Conservation (phyloP, 1,284 basidiomycete species). For the Pseudozyma thailandica region DNA sequence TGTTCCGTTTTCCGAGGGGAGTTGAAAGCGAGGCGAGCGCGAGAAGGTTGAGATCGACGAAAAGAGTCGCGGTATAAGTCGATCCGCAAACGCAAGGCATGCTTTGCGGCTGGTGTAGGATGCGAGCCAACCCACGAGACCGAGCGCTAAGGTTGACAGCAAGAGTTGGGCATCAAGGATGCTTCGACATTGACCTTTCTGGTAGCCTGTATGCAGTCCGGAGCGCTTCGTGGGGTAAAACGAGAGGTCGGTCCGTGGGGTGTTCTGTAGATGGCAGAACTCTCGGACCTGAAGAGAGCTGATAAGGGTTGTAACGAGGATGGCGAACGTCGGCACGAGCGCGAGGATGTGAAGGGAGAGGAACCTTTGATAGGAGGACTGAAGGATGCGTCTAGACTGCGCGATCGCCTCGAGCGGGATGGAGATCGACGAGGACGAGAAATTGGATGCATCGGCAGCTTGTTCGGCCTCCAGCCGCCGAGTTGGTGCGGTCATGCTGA, state of each 20-base stretch:
- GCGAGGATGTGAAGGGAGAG: constrained; percentile 25
- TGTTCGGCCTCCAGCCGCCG: not conserved
- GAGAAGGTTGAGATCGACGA: constrained; percentile 23
- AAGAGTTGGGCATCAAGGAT: constrained; percentile 41
- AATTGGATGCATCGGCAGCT: constrained; percentile 13
- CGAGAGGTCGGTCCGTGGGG: not conserved
- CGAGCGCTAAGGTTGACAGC: constrained; percentile 27
- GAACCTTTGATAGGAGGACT: constrained; percentile 31
- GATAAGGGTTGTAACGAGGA: constrained; percentile 20
- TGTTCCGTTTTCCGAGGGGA: constrained; percentile 10
- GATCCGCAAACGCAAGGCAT: constrained; percentile 37
- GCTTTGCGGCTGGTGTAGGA: constrained; percentile 41
- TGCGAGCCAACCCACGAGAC: constrained; percentile 42
- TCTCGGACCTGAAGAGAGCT: constrained; percentile 25
- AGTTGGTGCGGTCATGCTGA: constrained; percentile 10
- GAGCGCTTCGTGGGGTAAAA: not conserved
- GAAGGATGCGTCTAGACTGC: constrained; percentile 15
- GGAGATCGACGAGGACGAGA: constrained; percentile 22
- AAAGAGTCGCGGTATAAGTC: constrained; percentile 34
- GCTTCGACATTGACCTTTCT: constrained; percentile 28
- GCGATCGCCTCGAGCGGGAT: constrained; percentile 17
- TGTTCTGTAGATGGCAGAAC: constrained; percentile 32
- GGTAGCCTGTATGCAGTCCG: constrained; percentile 19
- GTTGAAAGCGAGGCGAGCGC: constrained; percentile 24
- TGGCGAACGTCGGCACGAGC: constrained; percentile 23